Conservation (phyloP, 2,329 filamentous ascomycete genomes). For the Penicillium sp. region DNA sequence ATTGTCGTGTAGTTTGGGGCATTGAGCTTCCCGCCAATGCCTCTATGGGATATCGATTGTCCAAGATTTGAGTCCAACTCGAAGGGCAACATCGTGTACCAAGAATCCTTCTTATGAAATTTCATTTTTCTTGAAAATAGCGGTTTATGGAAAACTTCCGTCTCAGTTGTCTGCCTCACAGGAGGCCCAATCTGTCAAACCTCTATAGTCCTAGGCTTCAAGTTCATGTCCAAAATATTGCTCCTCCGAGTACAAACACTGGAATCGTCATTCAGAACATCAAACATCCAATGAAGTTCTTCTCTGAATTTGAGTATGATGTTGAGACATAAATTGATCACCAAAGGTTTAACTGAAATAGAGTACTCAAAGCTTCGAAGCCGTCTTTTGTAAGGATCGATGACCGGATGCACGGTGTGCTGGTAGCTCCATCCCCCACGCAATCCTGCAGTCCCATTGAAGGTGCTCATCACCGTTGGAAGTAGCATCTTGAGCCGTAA, state of each 20-base stretch:
- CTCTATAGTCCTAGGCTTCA: too few relatives aligned
- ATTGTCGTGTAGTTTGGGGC: conserved; percentile 34
- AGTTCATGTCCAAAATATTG: too few relatives aligned
- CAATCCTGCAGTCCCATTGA: conserved; percentile 24
- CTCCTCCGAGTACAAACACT: too few relatives aligned
- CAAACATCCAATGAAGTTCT: too few relatives aligned
- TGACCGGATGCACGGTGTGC: conserved; percentile 20
- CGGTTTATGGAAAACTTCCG: background rate
- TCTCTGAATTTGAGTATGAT: too few relatives aligned
- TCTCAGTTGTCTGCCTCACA: too few relatives aligned
- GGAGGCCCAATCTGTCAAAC: too few relatives aligned
- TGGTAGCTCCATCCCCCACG: conserved; percentile 22
- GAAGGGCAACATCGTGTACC: background rate
- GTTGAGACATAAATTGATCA: background rate
- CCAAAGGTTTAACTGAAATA: background rate
- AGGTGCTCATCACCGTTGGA: conserved; percentile 15
- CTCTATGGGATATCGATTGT: conserved; percentile 9
- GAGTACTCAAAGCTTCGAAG: conserved; percentile 11
- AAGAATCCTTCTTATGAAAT: too few relatives aligned
- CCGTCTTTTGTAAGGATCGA: conserved; percentile 19
- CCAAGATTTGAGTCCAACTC: conserved; percentile 6
- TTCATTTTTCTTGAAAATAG: background rate
- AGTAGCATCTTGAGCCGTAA: conserved; percentile 1
- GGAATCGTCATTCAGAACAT: too few relatives aligned
- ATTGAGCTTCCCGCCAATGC: conserved; percentile 25